Base-by-base conservation (phyloP, 2,329 filamentous ascomycete species). In the Alternaria gaisen region DNA sequence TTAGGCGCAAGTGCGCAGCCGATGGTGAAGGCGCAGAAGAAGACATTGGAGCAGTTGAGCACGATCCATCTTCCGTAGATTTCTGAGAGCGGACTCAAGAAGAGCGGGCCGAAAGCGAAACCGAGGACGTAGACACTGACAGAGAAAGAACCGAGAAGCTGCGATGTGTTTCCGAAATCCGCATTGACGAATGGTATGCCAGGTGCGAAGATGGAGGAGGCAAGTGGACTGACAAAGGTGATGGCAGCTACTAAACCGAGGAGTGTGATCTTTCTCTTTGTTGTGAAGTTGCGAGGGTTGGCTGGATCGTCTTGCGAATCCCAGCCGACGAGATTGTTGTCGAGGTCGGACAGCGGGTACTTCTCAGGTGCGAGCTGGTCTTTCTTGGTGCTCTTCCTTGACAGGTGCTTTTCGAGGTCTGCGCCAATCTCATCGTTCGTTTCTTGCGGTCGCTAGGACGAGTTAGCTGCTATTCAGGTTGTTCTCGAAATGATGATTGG, bases 21-120 rank as follows among this genome's bases (percentile, higher is more conserved):
- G 3, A 85, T 66, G 48, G 84, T 83, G 78, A 84, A 85, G 20
- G 79, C 65, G 5, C 86, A 75, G 68, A 86, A 86, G 80, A 82
- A 81, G 4, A 85, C 51, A 63, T 84, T 87, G 26, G 72, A 65
- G 32, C 61, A 38, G 56, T 78, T 72, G 30, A 77, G 64, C 8
- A 78, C 61, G 14, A 77, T 66, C 30, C 67, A 67, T 18, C 76
- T 71, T 9, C 76, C 76, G 54, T 76, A 77, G 12, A 78, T 74
- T 42, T 79, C 76, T 22, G 69, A 73, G 1, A 79, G 68, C 1
- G 76, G 75, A n/a, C 68, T 71, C 12, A 79, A 55, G 38, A 77
- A 69, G 11, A 78, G 67, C 1, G 75, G 73, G 0, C 74, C 76
- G 4, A 72, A 62, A 20, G 72, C 66, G 56, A 75, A 80, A 1